Conservation (phyloP, 1,284 basidiomycete species). For the Amylostereum areolatum region DNA sequence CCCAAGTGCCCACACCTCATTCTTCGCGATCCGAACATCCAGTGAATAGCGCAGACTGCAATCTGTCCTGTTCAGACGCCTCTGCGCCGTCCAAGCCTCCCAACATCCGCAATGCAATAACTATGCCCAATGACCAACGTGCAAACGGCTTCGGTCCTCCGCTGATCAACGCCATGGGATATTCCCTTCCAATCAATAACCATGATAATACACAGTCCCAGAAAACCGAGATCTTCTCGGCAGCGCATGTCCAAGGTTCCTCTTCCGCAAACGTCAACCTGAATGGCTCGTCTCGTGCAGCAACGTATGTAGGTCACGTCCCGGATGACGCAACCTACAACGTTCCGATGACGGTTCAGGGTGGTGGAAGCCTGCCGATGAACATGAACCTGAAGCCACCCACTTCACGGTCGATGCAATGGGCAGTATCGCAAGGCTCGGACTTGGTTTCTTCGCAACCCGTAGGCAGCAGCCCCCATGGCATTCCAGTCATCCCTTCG, state of each 20-base stretch:
- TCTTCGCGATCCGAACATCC: conserved; percentile 12
- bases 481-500: neutral
- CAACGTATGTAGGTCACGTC: conserved; percentile 27
- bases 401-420: conserved; percentile 36
- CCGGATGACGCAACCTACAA: conserved; percentile 32
- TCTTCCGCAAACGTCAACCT: neutral
- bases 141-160: conserved; percentile 34
- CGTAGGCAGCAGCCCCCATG: neutral
- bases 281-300: conserved; percentile 13
- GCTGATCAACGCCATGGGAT: conserved; percentile 24
- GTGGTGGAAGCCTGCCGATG: conserved; percentile 10
- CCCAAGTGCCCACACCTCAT: conserved; percentile 5
- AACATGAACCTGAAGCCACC: conserved; percentile 36
- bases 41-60: neutral
- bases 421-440: conserved; percentile 22
- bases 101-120: conserved; percentile 19
- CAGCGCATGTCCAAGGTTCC: too few species aligned
- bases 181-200: conserved; percentile 23
- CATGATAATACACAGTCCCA: conserved; percentile 11
- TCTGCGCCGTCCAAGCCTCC: conserved; percentile 38
- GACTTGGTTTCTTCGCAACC: neutral
- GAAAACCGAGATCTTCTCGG: neutral
- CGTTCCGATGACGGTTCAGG: conserved; percentile 22
- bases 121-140: conserved; percentile 38
- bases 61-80: neutral